Percentiles rank a stretch among this genome's conserved stretches.
Conservation (phyloP, 352 stramenopile species). For the Phytophthora fragariaefolia region DNA sequence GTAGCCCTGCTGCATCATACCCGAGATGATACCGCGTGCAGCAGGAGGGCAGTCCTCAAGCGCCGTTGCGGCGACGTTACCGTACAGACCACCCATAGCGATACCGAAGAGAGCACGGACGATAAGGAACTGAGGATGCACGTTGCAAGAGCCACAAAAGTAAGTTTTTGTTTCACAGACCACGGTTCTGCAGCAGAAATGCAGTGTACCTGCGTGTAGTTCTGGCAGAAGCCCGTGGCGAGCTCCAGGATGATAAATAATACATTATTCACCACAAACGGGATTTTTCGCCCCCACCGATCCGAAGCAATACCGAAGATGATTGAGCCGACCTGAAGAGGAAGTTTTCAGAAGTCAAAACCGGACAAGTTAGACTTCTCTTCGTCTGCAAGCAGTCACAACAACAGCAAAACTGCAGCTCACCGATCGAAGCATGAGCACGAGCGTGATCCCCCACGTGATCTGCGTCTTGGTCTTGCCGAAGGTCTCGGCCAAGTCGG, state of each 20-base stretch:
- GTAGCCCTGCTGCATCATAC: conserved; percentile 64
- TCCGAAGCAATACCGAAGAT: conserved; percentile 54
- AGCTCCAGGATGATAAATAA: conserved; percentile 53
- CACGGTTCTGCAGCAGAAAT: no score
- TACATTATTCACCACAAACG: conserved; percentile 52
- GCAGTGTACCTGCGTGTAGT: no score
- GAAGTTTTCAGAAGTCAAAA: no score
- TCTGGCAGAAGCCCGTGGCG: conserved; percentile 49
- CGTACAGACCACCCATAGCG: conserved; percentile 61
- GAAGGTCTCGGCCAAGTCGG: conserved; percentile 55
- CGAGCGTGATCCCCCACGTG: conserved; percentile 63
- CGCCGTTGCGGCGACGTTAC: conserved; percentile 51
- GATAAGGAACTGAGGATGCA: conserved; percentile 48
- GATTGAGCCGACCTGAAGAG: conserved; percentile 36
- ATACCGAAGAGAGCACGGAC: conserved; percentile 47
- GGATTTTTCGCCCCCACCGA: conserved; percentile 53
- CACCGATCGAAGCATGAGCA: conserved; percentile 55
- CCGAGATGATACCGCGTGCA: conserved; percentile 55
- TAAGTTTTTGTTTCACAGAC: no score
- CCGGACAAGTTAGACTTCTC: no score
- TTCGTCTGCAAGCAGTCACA: no score
- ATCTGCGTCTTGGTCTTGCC: conserved; percentile 53
- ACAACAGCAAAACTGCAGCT: background rate
- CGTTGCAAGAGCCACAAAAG: no score
- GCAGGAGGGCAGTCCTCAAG: conserved; percentile 50